Conservation (phyloP, 2,329 filamentous ascomycete species). For the Cercospora brassicicola region DNA sequence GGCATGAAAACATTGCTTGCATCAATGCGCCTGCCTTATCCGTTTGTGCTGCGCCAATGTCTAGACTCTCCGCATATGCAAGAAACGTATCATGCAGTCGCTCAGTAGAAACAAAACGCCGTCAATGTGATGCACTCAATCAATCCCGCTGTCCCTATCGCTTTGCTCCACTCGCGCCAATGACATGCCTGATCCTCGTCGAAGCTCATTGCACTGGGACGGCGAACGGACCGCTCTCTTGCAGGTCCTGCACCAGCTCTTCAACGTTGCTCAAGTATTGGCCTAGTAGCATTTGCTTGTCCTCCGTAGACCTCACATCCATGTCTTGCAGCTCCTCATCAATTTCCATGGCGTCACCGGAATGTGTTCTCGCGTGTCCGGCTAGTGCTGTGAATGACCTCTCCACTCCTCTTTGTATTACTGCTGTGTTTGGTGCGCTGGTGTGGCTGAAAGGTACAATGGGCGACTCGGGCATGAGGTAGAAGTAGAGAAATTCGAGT, state of each 20-base stretch:
- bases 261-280: constrained; percentile 79
- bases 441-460: constrained; percentile 37
- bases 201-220: constrained; percentile 3
- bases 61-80: background rate
- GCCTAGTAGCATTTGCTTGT: constrained; percentile 78
- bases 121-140: background rate
- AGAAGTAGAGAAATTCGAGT: constrained; percentile 98
- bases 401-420: constrained; percentile 28
- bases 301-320: constrained; percentile 66
- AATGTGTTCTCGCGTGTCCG: constrained; percentile 34
- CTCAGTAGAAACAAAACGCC: background rate
- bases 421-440: constrained; percentile 33
- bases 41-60: background rate
- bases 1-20: background rate
- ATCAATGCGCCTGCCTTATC: background rate
- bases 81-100: constrained; percentile 12
- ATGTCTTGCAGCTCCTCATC: constrained; percentile 35
- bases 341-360: constrained; percentile 40
- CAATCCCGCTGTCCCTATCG: background rate
- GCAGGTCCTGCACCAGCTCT: constrained; percentile 76
- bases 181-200: background rate
- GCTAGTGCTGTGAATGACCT: constrained; percentile 27
- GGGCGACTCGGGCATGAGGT: constrained; percentile 84
- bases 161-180: background rate
- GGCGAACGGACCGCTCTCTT: constrained; percentile 70